Evolutionary conservation across 108 stramenopile species (phyloP), one percentile per base, ranked within the genome.

Genomic region (Aureococcus anophagefferens): DNA sequence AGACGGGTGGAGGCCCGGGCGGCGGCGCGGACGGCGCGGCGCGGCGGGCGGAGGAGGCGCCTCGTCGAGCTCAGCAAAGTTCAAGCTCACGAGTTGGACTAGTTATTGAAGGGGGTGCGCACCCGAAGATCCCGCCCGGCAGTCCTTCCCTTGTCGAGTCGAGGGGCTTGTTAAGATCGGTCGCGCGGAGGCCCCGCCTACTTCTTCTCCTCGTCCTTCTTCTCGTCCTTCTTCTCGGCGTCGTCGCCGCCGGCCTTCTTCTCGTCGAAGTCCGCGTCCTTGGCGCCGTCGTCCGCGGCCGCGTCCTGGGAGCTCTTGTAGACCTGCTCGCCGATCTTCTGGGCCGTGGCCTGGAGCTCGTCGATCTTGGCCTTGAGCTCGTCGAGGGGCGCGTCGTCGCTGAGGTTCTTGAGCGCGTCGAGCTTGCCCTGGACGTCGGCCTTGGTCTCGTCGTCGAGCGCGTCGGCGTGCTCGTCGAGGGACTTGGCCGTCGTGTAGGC

Each of bases 401-500:
- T 74, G 35, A 67, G 70, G 70, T 78, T 81, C 40, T 67, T 11
- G 21, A 59, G 51, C 51, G 51, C 51, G 7, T 18, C 1, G 51
- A 59, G 1, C 51, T 59, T 16, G 21, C 21, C 75, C 85, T 96
- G 90, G 64, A 98, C 84, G 33, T 88, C 93, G 34, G 77, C 66
- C 88, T 95, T 96, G 70, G 90, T 90, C n/a, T 92, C 96, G 46
- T 83, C 94, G 68, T 88, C 85, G 35, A 99, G 67, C 77, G 97
- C 98, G 51, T 95, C 95, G 34, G 80, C 90, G 76, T 98, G 95
- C 70, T 94, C 93, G 63, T 85, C 77, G 62, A 94, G 63, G 72
- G 81, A 83, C 86, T 93, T 35, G 73, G 64, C 63, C 67, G 93
- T 92, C 63, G 80, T 86, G 84, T 97, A 98, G 71, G 94, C 88